These are phyloP conservation scores for Podospora appendiculata DNA, from an alignment of 495 filamentous ascomycete genomes.

Conservation along the genomic window DNA sequence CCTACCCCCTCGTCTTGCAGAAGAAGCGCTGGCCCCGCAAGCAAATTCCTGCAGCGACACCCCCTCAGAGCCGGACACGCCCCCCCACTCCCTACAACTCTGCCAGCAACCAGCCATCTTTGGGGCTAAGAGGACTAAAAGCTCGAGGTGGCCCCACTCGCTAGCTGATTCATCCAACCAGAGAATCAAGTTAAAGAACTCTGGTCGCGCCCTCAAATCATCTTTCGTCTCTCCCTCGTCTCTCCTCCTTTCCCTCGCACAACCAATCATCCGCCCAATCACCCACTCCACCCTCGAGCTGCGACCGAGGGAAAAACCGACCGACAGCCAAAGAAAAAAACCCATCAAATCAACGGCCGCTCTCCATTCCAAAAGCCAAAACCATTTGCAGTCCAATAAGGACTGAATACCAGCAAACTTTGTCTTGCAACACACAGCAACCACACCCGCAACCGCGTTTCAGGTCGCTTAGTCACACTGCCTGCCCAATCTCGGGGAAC, in stretches of 20 bases:
- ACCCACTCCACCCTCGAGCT: conserved; percentile 22
- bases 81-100: conserved; percentile 1
- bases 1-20: not conserved
- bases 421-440: conserved; percentile 1
- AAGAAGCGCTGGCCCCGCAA: conserved; percentile 9
- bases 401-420: not conserved
- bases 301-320: conserved; percentile 16
- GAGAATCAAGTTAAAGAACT: conserved; percentile 28
- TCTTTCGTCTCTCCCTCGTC: conserved; percentile 27
- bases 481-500: too few relatives aligned
- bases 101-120: conserved; percentile 15
- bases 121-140: not conserved
- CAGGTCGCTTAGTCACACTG: conserved; percentile 3
- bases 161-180: conserved; percentile 38
- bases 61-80: conserved; percentile 15
- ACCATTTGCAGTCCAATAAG: conserved; percentile 27
- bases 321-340: conserved; percentile 10
- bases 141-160: conserved; percentile 14
- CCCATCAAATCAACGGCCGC: conserved; percentile 29
- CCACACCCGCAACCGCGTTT: conserved; percentile 4
- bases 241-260: conserved; percentile 33
- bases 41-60: conserved; percentile 12
- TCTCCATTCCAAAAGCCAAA: conserved; percentile 9
- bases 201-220: conserved; percentile 34
- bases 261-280: conserved; percentile 34